phyloP scores from a whole-genome alignment of 2,329 filamentous ascomycete genomes.

The Geoglossum cookeanum region DNA sequence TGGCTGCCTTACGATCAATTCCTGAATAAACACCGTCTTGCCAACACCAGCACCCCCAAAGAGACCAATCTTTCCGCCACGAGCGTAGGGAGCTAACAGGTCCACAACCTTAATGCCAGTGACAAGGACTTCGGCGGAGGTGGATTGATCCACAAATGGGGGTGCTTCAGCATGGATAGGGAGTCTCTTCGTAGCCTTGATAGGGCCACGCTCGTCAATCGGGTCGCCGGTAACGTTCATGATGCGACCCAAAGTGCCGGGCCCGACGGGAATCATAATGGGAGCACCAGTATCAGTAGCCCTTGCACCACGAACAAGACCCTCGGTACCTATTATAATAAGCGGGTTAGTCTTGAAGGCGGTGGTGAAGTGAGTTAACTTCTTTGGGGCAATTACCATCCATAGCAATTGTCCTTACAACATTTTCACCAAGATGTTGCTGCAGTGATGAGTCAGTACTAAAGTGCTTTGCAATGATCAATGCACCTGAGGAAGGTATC shows the following conservation, averaged over 20 bases:
- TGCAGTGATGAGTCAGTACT: slow-evolving; percentile 28
- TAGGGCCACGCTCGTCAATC: slow-evolving; percentile 96
- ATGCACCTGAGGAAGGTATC: slow-evolving; percentile 13
- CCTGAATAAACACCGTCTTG: slow-evolving; percentile 99
- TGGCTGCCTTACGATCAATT: slow-evolving; percentile 62
- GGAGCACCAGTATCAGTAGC: slow-evolving; percentile 78
- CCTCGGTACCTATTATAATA: slow-evolving; percentile 65
- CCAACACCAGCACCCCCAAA: slow-evolving; percentile 99
- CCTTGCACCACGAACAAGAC: slow-evolving; percentile 84
- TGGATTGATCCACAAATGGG: slow-evolving; percentile 87
- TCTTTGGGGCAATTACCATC: slow-evolving; percentile 51
- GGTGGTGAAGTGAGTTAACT: slow-evolving; percentile 9
- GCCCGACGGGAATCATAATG: slow-evolving; percentile 92
- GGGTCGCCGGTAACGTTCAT: slow-evolving; percentile 99
- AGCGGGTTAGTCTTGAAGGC: slow-evolving; percentile 9
- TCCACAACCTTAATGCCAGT: slow-evolving; percentile 99
- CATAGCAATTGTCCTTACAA: slow-evolving; percentile 99
- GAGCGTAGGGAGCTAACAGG: slow-evolving; percentile 93
- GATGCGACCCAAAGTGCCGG: slow-evolving; percentile 90
- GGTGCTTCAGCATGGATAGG: slow-evolving; percentile 94
- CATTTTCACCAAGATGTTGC: slow-evolving; percentile 99
- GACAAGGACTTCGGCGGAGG: slow-evolving; percentile 84
- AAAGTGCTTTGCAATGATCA: background rate
- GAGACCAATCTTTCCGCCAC: slow-evolving; percentile 99
- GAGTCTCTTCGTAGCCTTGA: slow-evolving; percentile 74